phyloP scores from a whole-genome alignment of 139 green algal species.

The Haematococcus lacustris region DNA sequence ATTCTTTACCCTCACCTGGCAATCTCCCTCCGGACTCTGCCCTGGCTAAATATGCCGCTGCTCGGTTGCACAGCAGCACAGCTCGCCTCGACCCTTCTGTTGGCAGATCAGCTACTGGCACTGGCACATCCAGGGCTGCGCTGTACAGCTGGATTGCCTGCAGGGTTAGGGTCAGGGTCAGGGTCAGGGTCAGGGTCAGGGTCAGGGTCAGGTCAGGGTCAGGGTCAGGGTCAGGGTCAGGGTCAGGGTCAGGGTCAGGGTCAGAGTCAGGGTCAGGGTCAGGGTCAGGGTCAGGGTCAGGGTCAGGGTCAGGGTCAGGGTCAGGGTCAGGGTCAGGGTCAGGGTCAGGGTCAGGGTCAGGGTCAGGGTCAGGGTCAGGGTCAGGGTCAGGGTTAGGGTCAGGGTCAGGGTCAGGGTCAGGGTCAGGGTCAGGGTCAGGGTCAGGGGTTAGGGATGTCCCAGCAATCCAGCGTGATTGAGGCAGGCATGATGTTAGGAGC shows the following conservation, averaged over 20 bases:
- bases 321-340: too few species aligned
- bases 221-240: background rate
- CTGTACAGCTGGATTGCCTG: constrained; percentile 16
- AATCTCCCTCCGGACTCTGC: background rate
- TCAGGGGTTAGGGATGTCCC: too few species aligned
- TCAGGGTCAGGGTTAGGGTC: too few species aligned
- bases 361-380: too few species aligned
- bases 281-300: too few species aligned
- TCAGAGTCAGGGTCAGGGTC: background rate
- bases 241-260: background rate
- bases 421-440: too few species aligned
- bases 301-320: too few species aligned
- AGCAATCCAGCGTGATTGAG: too few species aligned
- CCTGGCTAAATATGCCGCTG: constrained; percentile 24
- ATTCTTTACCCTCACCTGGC: background rate
- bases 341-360: too few species aligned
- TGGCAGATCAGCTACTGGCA: constrained; percentile 16
- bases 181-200: background rate
- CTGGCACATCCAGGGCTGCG: constrained; percentile 18
- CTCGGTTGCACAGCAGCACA: constrained; percentile 16
- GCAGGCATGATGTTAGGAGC: too few species aligned
- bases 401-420: too few species aligned
- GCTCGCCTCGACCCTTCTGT: constrained; percentile 18
- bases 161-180: background rate
- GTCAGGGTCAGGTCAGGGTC: background rate